phyloP scores from a whole-genome alignment of 768 basidiomycete species.

The Termitomyces bulborhizus region DNA sequence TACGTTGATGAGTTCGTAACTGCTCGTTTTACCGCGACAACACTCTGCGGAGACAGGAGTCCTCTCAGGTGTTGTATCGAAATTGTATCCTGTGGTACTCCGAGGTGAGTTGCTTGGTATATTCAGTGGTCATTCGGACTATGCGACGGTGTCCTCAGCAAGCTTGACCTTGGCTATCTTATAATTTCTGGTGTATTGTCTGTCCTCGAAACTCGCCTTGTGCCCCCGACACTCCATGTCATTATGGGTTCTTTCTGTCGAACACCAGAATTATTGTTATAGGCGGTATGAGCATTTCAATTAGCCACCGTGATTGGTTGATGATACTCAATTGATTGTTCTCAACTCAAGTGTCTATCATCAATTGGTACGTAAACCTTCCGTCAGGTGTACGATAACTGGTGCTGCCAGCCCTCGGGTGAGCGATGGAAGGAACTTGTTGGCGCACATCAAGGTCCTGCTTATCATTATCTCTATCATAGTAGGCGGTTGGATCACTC shows the following conservation, averaged over 20 bases:
- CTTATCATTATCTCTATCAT: slow-evolving; percentile 59
- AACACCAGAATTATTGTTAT: slow-evolving; percentile 45
- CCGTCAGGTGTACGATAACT: slow-evolving; percentile 23
- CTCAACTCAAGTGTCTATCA: slow-evolving; percentile 16
- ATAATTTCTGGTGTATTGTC: slow-evolving; percentile 52
- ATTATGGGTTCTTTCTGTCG: no score
- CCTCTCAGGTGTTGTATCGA: slow-evolving; percentile 51
- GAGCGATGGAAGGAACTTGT: slow-evolving; percentile 49
- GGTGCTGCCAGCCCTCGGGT: slow-evolving; percentile 46
- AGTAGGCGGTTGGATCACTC: slow-evolving; percentile 46
- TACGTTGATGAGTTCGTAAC: neutral
- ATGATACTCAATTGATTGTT: neutral
- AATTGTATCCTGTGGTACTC: slow-evolving; percentile 43
- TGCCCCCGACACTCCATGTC: slow-evolving; percentile 50
- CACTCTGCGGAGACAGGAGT: slow-evolving; percentile 50
- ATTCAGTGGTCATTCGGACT: slow-evolving; percentile 40
- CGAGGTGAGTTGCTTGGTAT: slow-evolving; percentile 54
- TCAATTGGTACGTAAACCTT: slow-evolving; percentile 17
- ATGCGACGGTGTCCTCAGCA: no score
- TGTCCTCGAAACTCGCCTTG: slow-evolving; percentile 49
- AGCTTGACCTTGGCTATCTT: no score
- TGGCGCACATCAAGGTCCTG: slow-evolving; percentile 56
- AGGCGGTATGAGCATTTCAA: slow-evolving; percentile 32
- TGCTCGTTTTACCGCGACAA: no score
- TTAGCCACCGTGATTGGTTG: neutral